Percentiles rank a stretch among this genome's conserved stretches.
phyloP scores from a whole-genome alignment of 2,329 filamentous ascomycete genomes.

The Curvularia sp. region DNA sequence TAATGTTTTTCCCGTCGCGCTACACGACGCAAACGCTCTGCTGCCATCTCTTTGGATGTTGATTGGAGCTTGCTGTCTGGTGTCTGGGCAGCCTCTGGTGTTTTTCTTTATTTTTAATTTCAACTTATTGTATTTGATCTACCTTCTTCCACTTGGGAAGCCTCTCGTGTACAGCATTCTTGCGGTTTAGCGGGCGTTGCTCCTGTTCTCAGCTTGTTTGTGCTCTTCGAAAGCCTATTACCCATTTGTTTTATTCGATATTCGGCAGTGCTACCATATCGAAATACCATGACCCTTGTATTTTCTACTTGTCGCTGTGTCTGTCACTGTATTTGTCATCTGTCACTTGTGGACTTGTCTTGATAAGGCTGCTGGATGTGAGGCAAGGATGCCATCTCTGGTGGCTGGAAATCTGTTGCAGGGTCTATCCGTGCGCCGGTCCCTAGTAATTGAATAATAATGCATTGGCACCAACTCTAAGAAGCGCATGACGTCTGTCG shows the following conservation, averaged over 20 bases:
- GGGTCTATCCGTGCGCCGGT: slow-evolving; percentile 16
- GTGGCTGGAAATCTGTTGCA: slow-evolving; percentile 14
- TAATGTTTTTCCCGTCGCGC: slow-evolving; percentile 39
- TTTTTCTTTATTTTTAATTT: slow-evolving; percentile 22
- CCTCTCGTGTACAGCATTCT: slow-evolving; percentile 25
- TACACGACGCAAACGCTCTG: slow-evolving; percentile 30
- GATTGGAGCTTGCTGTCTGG: slow-evolving; percentile 29
- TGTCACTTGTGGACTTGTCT: slow-evolving; percentile 6
- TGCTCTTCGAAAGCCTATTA: slow-evolving; percentile 15
- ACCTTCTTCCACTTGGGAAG: slow-evolving; percentile 19
- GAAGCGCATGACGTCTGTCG: slow-evolving; percentile 27
- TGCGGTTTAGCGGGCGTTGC: slow-evolving; percentile 47
- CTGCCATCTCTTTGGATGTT: slow-evolving; percentile 25
- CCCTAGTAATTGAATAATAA: slow-evolving; percentile 25
- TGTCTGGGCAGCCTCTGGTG: slow-evolving; percentile 30
- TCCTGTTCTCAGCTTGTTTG: slow-evolving; percentile 9
- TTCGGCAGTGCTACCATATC: slow-evolving; percentile 6
- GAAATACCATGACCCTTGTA: slow-evolving; percentile 8
- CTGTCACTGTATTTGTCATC: slow-evolving; percentile 2
- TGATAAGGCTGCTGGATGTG: slow-evolving; percentile 10
- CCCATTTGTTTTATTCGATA: slow-evolving; percentile 21
- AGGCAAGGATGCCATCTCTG: slow-evolving; percentile 8
- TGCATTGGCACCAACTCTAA: slow-evolving; percentile 12
- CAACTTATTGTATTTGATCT: slow-evolving; percentile 23
- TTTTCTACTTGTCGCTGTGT: slow-evolving; percentile 1